Evolutionary conservation across 768 basidiomycete species (phyloP), one percentile per base, ranked within the genome.

Genomic region (Mycena alexandri): DNA sequence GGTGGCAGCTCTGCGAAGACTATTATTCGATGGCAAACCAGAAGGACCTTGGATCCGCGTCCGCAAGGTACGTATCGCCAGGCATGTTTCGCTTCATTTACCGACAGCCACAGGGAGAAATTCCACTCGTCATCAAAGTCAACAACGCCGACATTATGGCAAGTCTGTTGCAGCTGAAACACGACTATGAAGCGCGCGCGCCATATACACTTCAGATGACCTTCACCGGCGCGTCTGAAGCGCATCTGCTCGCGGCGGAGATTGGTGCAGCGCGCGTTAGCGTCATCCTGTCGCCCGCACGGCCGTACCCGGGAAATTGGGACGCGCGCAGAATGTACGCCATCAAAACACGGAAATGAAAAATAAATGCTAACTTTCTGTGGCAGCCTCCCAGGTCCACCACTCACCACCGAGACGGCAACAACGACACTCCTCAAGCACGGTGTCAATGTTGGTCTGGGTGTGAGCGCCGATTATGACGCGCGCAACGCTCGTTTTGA

Each of bases 121-220:
- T 90, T 0, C 87, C 91, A 0, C 79, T 96, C 19, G 91, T 94
- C 2, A 76, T 94, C 21, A 79, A 85, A 2, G 89, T 88, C 16
- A 82, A 90, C 63, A 92, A 84, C 71, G 92, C 92, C 11, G 94
- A 95, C 75, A 82, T 90, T 57, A 95, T 95, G 74, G 87, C 91
- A 0, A 85, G 88, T 0, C 77, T 95, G 16, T 78, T 96, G 44
- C 72, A 69, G 5, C 84, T 95, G 66, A 91, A 90, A 75, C 71
- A 72, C 12, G 85, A 89, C 55, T 83, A 85, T 22, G 86, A 90
- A 54, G 70, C 53, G 0, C 72, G 59, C 0, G 79, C 76, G 14
- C 73, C 80, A 61, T 70, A 74, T 22, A 69, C 14, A 1, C 74
- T 84, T 36, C 77, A 72, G n/a, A 57, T 88, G 73, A 88, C 88